A percentile compares a stretch with the other conserved stretches of the same genome.
These are phyloP conservation scores for Amylostereum chailletii DNA, from an alignment of 1,284 basidiomycete species.

Conservation along the genomic window DNA sequence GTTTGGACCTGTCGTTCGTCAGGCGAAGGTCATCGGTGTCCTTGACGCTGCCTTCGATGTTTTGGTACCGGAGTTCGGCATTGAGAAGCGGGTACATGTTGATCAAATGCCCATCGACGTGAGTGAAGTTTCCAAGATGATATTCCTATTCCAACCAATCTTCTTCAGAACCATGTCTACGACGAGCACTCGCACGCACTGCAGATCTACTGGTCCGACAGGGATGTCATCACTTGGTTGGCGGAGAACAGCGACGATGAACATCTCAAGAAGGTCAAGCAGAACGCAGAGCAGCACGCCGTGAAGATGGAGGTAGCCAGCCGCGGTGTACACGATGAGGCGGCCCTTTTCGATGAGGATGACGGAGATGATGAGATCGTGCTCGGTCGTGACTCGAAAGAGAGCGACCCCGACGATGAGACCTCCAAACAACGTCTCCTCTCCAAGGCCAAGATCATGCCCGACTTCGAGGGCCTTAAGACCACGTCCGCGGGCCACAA, in stretches of 20 bases:
- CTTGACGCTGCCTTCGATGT: constrained; percentile 96
- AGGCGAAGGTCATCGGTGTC: constrained; percentile 89
- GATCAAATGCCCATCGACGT: constrained; percentile 98
- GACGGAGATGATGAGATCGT: constrained; percentile 76
- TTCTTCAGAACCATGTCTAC: constrained; percentile 76
- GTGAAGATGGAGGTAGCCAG: constrained; percentile 81
- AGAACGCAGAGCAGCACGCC: constrained; percentile 78
- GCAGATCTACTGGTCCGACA: constrained; percentile 86
- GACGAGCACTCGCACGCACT: constrained; percentile 89
- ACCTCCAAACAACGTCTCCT: constrained; percentile 69
- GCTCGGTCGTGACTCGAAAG: constrained; percentile 50
- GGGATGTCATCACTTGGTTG: constrained; percentile 90
- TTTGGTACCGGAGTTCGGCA: constrained; percentile 86
- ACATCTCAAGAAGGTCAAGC: constrained; percentile 86
- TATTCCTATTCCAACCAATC: constrained; percentile 8
- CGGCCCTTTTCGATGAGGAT: constrained; percentile 83
- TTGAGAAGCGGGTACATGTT: constrained; percentile 97
- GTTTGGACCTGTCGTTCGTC: constrained; percentile 90
- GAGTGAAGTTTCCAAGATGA: constrained; percentile 20
- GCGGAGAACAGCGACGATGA: constrained; percentile 93
- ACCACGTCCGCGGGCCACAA: constrained; percentile 69
- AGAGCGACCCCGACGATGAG: constrained; percentile 34
- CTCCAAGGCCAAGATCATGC: constrained; percentile 64
- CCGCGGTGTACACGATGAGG: constrained; percentile 75
- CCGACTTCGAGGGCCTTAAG: constrained; percentile 77